A percentile compares a stretch with the other conserved stretches of the same genome.
Evolutionary conservation across 2,329 filamentous ascomycete genomes (phyloP).

Genomic region (Botrytis galanthina): DNA sequence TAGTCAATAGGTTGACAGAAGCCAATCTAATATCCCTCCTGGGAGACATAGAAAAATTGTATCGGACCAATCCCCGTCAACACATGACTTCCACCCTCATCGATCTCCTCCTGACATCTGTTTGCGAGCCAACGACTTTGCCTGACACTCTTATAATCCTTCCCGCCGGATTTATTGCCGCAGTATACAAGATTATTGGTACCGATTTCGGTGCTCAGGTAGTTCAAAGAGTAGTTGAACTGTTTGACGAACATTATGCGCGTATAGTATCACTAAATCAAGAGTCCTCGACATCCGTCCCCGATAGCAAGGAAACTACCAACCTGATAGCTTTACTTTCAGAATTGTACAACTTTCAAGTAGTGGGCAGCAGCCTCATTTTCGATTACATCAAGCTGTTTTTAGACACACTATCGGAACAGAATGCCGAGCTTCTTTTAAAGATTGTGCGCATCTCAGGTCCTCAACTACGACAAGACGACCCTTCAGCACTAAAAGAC

Average conservation of each 20-base stretch:
- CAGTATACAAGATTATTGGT: constrained; percentile 82
- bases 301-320: constrained; percentile 58
- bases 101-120: constrained; percentile 72
- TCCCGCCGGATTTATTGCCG: constrained; percentile 84
- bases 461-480: constrained; percentile 80
- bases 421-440: constrained; percentile 84
- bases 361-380: constrained; percentile 76
- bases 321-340: constrained; percentile 83
- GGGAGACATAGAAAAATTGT: constrained; percentile 77
- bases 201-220: constrained; percentile 88
- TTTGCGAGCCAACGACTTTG: constrained; percentile 74
- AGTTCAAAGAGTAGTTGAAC: constrained; percentile 72
- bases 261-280: constrained; percentile 34
- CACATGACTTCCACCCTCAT: constrained; percentile 80
- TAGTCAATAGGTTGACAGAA: constrained; percentile 90
- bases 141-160: constrained; percentile 89
- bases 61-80: constrained; percentile 80
- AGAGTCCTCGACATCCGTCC: constrained; percentile 31
- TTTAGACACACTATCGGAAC: constrained; percentile 70
- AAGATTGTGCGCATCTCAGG: constrained; percentile 81
- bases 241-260: constrained; percentile 68
- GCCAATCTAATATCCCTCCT: constrained; percentile 84
- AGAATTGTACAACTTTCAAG: constrained; percentile 88
- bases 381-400: constrained; percentile 89
- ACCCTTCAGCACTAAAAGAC: constrained; percentile 83